Base-by-base conservation (phyloP, 2,329 filamentous ascomycete genomes). In the Leptographium flavum region DNA sequence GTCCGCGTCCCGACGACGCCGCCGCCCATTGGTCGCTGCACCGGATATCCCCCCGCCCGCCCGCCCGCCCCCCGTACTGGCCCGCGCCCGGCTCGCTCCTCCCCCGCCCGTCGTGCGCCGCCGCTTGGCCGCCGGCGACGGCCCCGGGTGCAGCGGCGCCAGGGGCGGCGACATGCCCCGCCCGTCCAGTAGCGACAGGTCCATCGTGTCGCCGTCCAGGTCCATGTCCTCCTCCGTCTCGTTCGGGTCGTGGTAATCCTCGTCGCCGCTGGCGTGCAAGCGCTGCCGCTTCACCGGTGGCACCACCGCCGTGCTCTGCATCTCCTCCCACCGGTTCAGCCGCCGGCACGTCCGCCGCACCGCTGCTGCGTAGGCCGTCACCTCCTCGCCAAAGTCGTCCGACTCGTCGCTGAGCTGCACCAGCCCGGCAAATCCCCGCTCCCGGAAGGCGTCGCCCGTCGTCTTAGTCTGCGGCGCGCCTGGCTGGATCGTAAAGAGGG, bases 341-440 rank as follows among this genome's bases (percentile, higher is more conserved):
- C 85, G 71, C 25, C 85, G 71, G 19, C 70, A 65, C 1, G 72
- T 70, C 15, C 81, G 72, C 44, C 79, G 68, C 17, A 90, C 63
- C 8, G 83, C 73, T 11, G 81, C 76, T 4, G 77, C 73, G 47
- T 84, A 80, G 2, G 75, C 69, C 45, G 72, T 71, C 6, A 77
- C 70, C 59, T 90, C 83, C 59, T 90, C 85, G 37, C 85, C 85
- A 53, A 79, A 83, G 61, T 90, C 84, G 49, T 86, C 81, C 0
- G 69, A 61, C 57, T 88, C 83, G 15, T 64, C 62, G 19, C 63
- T 63, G 0, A 83, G 64, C 28, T 74, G 78, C 43, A 73, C 75
- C 33, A 85, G 69, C 1, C 79, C 85, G n/a, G 70, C 74, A 44
- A 78, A 66, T 7, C 77, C 76, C 49, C 65, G 65, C 55, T 78